Evolutionary conservation across 1,139 yeast genomes (phyloP).

Genomic region (Lizanozyma gosingica): DNA sequence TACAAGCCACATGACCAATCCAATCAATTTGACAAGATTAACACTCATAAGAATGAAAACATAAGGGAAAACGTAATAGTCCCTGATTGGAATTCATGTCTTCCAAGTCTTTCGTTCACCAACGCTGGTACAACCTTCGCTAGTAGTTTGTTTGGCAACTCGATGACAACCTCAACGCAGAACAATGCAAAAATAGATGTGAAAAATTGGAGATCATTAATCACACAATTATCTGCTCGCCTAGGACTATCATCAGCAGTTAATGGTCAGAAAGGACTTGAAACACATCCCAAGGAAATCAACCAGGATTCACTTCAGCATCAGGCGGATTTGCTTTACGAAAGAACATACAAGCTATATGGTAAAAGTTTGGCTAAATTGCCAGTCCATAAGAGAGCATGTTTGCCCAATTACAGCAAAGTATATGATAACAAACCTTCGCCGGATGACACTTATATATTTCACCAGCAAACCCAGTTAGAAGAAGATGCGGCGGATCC

Average conservation of each 20-base stretch:
- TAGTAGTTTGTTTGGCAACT: conserved; percentile 15
- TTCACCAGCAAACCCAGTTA: conserved; percentile 16
- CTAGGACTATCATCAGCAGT: conserved; percentile 30
- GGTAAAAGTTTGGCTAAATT: conserved; percentile 32
- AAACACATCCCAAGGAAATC: conserved; percentile 1
- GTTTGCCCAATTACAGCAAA: conserved; percentile 34
- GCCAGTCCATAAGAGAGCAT: conserved; percentile 31
- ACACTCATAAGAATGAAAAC: conserved; percentile 39
- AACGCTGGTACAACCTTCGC: conserved; percentile 5
- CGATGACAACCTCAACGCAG: conserved; percentile 17
- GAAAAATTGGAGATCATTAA: conserved; percentile 29
- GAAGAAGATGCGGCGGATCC: conserved; percentile 24
- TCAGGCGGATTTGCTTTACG: conserved; percentile 20
- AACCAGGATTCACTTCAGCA: conserved; percentile 2
- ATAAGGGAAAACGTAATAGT: conserved; percentile 33
- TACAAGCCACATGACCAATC: conserved; percentile 39
- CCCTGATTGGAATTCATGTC: conserved; percentile 35
- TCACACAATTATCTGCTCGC: conserved; percentile 27
- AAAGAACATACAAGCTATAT: conserved; percentile 31
- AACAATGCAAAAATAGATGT: conserved; percentile 18
- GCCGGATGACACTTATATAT: conserved; percentile 10
- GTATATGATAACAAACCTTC: conserved; percentile 14
- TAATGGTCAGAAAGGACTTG: conserved; percentile 18
- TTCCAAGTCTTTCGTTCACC: conserved; percentile 18
- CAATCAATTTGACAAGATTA: conserved; percentile 32